Evolutionary conservation across 768 basidiomycete genomes (phyloP), one percentile per base, ranked within the genome.

Genomic region (Xanthoconium purpureum): DNA sequence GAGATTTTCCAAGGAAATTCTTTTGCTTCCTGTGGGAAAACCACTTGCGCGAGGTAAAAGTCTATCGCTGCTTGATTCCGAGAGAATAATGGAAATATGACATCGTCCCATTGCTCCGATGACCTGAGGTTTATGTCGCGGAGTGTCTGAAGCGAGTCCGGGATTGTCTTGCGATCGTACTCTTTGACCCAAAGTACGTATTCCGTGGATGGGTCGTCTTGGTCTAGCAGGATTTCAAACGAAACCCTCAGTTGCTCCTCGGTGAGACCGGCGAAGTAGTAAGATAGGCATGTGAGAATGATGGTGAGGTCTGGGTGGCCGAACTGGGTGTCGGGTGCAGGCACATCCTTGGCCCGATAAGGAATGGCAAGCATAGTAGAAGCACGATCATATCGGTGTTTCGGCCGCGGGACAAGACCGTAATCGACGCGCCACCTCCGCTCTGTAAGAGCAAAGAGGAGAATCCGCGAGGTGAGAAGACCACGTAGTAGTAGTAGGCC

Each of bases 351-450:
- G 24, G 24, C 24, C 4, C 24, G 24, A 2, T 75, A 75, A 5
- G 63, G 64, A 40, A 76, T 73, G 14, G 68, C 68, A 17, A 74
- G 75, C 30, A 9, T 35, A 8, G 33, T 74, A 68, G 1, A 73
- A 67, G 36, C 63, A 56, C 6, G 56, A 30, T 15, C 0, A 74
- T 73, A 5, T n/a, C 9, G 40, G 20, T 11, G 10, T 18, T 7
- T 42, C 18, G n/a, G 6, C 40, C 3, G 40, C 40, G 10, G 11
- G 28, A n/a, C 29, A 6, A n/a, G 44, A 17, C 44, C 45, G n/a
- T 46, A 46, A 30, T 46, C 30, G 9, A 46, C 45, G 10, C 40
- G 40, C 40, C 40, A 42, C 11, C 40, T 42, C 9, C 18, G 40
- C 20, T 24, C 20, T 6, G 40, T 9, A 42, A 42, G 40, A 42